These are phyloP conservation scores for Allium fistulosum DNA, from an alignment of 106 monocot genomes.

Conservation along the genomic window DNA sequence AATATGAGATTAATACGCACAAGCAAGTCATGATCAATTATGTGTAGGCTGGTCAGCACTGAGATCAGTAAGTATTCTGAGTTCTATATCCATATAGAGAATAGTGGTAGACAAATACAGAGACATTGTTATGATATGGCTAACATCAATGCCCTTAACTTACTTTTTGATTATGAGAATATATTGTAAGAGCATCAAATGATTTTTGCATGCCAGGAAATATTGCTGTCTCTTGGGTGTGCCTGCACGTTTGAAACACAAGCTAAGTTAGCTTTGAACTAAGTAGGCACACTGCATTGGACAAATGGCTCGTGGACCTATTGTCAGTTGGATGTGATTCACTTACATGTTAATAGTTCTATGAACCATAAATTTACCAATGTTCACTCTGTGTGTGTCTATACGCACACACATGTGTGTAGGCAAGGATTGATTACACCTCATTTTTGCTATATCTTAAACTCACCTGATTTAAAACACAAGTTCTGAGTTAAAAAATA, in stretches of 20 bases:
- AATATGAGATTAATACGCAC: neutral
- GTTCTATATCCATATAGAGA: neutral
- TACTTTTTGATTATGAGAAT: neutral
- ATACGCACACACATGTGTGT: too few relatives aligned
- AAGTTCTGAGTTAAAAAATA: too few relatives aligned
- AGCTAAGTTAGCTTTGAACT: neutral
- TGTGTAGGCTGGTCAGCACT: neutral
- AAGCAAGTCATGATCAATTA: neutral
- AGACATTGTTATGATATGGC: conserved; percentile 7
- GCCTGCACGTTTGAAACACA: neutral
- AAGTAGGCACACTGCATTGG: neutral
- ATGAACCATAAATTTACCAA: too few relatives aligned
- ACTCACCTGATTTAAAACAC: too few relatives aligned
- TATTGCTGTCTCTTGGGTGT: neutral
- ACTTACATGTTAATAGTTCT: too few relatives aligned
- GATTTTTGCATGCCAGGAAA: neutral
- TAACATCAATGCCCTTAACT: neutral
- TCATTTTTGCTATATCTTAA: too few relatives aligned
- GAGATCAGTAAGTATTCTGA: conserved; percentile 3
- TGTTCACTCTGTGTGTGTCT: too few relatives aligned
- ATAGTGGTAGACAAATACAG: too few relatives aligned
- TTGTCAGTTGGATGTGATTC: neutral
- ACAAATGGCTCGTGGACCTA: neutral
- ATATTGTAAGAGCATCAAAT: neutral
- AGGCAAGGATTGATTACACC: too few relatives aligned